Conservation (phyloP, 169 alveolate genomes). For the Eimeria sp. region DNA sequence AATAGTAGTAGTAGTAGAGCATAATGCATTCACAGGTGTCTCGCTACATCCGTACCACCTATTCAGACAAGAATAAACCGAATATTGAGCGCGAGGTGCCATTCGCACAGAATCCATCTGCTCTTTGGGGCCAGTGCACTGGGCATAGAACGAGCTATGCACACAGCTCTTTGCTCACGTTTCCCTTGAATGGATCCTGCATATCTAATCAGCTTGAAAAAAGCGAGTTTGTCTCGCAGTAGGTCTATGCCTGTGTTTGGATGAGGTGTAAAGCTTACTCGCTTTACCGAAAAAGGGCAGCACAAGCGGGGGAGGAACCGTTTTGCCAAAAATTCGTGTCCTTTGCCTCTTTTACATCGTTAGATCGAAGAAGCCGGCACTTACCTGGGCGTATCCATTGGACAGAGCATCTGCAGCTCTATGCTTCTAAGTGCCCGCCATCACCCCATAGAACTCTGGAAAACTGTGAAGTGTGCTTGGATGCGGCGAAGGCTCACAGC, state of each 20-base stretch:
- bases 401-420: neutral
- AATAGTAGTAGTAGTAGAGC: too few relatives aligned
- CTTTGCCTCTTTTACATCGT: neutral
- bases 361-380: neutral
- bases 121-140: neutral
- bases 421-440: neutral
- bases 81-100: neutral
- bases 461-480: neutral
- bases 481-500: neutral
- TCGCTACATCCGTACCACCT: slow-evolving; percentile 2
- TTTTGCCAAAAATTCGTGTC: neutral
- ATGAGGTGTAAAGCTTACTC: neutral
- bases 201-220: neutral
- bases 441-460: neutral
- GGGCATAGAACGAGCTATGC: neutral
- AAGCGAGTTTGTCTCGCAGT: neutral
- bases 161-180: neutral
- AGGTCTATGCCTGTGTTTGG: neutral
- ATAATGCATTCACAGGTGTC: neutral
- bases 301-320: neutral
- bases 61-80: neutral
- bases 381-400: neutral
- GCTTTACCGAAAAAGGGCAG: neutral
- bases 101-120: neutral
- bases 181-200: neutral